phyloP scores from a whole-genome alignment of 768 basidiomycete genomes.

The Exidia glandulosa region DNA sequence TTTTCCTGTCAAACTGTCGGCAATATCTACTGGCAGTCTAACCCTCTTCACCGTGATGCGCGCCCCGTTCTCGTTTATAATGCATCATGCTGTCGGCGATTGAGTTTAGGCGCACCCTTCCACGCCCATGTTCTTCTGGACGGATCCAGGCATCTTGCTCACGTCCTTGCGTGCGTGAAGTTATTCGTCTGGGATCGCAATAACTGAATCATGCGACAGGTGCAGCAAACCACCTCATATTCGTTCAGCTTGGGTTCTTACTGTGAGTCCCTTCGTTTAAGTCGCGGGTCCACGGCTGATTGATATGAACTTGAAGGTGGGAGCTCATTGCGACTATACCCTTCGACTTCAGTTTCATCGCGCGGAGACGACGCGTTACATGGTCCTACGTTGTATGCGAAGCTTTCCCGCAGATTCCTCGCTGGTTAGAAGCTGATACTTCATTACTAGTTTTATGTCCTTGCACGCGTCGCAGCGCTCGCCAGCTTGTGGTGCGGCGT shows the following conservation, averaged over 20 bases:
- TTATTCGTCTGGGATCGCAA: too few relatives aligned
- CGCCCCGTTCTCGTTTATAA: too few relatives aligned
- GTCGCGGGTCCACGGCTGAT: background rate
- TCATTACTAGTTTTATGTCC: background rate
- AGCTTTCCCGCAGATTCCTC: background rate
- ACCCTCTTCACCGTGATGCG: too few relatives aligned
- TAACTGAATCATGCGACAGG: too few relatives aligned
- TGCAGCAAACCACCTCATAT: background rate
- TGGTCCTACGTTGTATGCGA: background rate
- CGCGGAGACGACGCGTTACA: background rate
- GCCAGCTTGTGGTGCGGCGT: background rate
- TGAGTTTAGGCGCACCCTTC: too few relatives aligned
- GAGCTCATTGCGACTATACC: background rate
- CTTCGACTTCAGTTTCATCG: background rate
- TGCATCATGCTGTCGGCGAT: too few relatives aligned
- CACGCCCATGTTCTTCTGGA: too few relatives aligned
- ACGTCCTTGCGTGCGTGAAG: too few relatives aligned
- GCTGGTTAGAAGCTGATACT: background rate
- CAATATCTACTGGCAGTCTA: too few relatives aligned
- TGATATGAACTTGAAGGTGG: background rate
- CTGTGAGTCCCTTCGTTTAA: background rate
- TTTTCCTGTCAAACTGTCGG: too few relatives aligned
- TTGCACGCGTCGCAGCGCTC: background rate
- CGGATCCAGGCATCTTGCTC: too few relatives aligned
- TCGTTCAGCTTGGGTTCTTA: background rate